Conservation (phyloP, 2,329 filamentous ascomycete species). For the Diplodia scrobiculata region DNA sequence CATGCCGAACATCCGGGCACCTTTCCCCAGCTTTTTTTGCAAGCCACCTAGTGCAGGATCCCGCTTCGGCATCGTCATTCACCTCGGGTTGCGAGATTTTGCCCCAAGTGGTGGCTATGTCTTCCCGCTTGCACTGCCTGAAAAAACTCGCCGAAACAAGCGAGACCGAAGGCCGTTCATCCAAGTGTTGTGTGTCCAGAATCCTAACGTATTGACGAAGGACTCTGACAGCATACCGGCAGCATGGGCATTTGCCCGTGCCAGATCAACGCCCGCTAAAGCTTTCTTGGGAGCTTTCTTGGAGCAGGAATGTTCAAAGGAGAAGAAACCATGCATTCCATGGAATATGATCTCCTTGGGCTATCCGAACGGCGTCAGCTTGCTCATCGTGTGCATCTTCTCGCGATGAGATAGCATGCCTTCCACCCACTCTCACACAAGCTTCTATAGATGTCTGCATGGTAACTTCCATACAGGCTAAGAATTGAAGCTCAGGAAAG, state of each 20-base stretch:
- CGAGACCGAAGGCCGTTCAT: not conserved
- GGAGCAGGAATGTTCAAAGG: too few relatives aligned
- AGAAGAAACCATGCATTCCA: not conserved
- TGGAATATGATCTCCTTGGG: not conserved
- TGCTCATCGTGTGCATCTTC: too few relatives aligned
- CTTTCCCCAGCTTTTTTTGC: not conserved
- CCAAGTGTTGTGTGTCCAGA: not conserved
- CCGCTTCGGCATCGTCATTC: not conserved
- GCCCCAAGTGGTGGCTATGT: not conserved
- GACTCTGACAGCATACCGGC: not conserved
- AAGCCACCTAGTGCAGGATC: not conserved
- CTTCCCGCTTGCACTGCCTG: constrained; percentile 2
- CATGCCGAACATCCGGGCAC: not conserved
- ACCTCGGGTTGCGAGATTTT: constrained; percentile 2
- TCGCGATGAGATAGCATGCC: not conserved
- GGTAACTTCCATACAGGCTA: not conserved
- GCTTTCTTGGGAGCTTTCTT: too few relatives aligned
- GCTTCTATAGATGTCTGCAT: not conserved
- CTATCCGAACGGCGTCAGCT: too few relatives aligned
- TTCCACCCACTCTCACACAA: not conserved
- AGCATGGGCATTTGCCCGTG: not conserved
- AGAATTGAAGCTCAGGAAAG: too few relatives aligned
- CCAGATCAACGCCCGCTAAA: not conserved
- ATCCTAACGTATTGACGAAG: not conserved
- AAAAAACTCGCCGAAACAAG: not conserved